Evolutionary conservation across 257 asterid genomes (phyloP), one percentile per base, ranked within the genome.

Genomic region (Buddleja alternifolia): DNA sequence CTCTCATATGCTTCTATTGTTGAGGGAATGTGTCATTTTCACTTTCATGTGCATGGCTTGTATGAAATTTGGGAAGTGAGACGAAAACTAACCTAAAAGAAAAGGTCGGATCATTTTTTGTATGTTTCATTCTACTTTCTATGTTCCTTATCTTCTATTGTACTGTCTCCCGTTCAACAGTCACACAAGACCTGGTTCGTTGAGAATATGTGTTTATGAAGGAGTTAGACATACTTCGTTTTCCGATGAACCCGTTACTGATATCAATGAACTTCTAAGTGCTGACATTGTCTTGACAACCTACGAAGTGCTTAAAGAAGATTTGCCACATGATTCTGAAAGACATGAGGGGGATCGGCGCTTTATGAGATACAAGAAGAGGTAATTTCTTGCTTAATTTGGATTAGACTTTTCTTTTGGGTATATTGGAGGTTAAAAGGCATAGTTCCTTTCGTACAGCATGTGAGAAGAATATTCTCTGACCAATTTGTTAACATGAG

Each of bases 281-380:
- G 92, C 97, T 71, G 94, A 90, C 72, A 72, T 93, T 48, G 96
- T 93, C 76, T 78, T 93, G 84, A 93, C 99, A 58, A 90, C 96
- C 52, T 93, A 90, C 60, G 97, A 93, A 62, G 86, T 86, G 54
- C 97, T 93, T 52, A 93, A 87, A 83, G 97, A 86, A 82, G 99
- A 93, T 80, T 77, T 93, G 73, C 94, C 96, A 4, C 99, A 90
- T 63, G 99, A 93, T 86, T 87, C 93, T 72, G 97, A 90, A 64
- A 90, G 97, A 71, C 86, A 89, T 72, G 96, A 90, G 75, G 97
- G 96, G 60, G 99, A 93, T 81, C 96, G 90, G 23, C 96, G 97
- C 73, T 60, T 79, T 69, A 58, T 90, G 90, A 90, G 99, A 87
- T 85, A 81, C 76, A 70, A 56, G 80, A 93, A 93, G 78, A 90